Base-by-base conservation (phyloP, 2,329 filamentous ascomycete species). In the Alternaria sp. region DNA sequence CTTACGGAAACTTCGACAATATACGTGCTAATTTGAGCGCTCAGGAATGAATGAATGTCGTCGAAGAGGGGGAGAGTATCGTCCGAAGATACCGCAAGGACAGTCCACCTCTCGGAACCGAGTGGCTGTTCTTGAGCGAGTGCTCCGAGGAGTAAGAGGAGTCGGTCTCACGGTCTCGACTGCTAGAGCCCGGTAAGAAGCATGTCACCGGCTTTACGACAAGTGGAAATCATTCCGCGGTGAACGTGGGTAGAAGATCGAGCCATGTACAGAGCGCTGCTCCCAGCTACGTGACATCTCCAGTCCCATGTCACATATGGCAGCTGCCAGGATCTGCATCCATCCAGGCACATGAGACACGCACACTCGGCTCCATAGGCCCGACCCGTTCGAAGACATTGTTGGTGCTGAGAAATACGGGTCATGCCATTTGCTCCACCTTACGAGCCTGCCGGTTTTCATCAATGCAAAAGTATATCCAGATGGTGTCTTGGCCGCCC, bases 381-480 rank as follows among this genome's bases (percentile, higher is more conserved):
- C 61, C 50, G 61, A 59, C 15, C 49, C 56, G 57, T 44, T 12
- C 45, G 32, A 32, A 28, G 15, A 59, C 19, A 40, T 25, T 28
- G 55, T 36, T 21, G 25, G 44, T 28, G 55, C 50, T 50, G 44
- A 59, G 28, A 47, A 54, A 55, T 55, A 63, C 32, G 36, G 43
- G 23, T 23, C 25, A 51, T 30, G 15, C 50, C 44, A 59, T 63
- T 59, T 63, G 50, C 30, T 55, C 45, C 55, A 53, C 49, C 30
- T 46, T 51, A 44, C 17, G 32, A 40, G 50, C 44, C 25, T 61
- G 50, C 28, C 30, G 13, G 23, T 23, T 10, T 30, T 54, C 49
- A 53, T 49, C 21, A 58, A 47, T 40, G 25, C 50, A 57, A 19
- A 45, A 26, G 12, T 57, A 28, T 43, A 54, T 25, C 8, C 32